Evolutionary conservation across 2,329 filamentous ascomycete species (phyloP).

Genomic region (Neofusicoccum cordaticola): DNA sequence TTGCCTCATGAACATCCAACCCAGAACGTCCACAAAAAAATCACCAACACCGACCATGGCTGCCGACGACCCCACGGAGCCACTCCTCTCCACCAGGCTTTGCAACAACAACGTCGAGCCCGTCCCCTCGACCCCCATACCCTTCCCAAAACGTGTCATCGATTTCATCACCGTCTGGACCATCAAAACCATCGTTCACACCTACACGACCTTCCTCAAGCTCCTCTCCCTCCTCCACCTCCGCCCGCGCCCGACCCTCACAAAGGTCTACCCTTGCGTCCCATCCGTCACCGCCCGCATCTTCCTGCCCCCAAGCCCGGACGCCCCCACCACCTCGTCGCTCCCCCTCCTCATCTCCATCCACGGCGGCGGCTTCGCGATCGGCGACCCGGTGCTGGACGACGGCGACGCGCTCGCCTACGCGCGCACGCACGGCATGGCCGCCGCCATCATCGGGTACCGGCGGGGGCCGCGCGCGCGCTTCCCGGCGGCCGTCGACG

Average conservation of each 20-base stretch:
- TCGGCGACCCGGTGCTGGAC: slow-evolving; percentile 45
- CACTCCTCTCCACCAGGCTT: background rate
- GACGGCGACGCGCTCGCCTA: slow-evolving; percentile 49
- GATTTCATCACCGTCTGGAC: background rate
- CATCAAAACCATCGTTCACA: background rate
- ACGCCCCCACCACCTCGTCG: background rate
- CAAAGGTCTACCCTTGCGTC: slow-evolving; percentile 5
- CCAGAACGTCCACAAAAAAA: background rate
- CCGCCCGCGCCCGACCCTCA: slow-evolving; percentile 10
- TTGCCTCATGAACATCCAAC: background rate
- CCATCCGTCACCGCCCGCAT: background rate
- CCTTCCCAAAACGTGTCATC: background rate
- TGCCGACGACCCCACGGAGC: background rate
- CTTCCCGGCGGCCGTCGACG: slow-evolving; percentile 47
- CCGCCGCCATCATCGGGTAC: slow-evolving; percentile 52
- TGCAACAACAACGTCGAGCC: background rate
- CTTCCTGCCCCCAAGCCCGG: slow-evolving; percentile 6
- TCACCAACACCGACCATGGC: background rate
- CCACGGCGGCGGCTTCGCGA: slow-evolving; percentile 52
- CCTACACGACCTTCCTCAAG: background rate
- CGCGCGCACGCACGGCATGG: slow-evolving; percentile 38
- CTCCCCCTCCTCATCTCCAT: slow-evolving; percentile 49
- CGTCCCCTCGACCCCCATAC: background rate
- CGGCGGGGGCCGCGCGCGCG: slow-evolving; percentile 44
- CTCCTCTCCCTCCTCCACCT: background rate